phyloP scores from a whole-genome alignment of 2,329 filamentous ascomycete species.

The Aspergillus brunneoviolaceus region DNA sequence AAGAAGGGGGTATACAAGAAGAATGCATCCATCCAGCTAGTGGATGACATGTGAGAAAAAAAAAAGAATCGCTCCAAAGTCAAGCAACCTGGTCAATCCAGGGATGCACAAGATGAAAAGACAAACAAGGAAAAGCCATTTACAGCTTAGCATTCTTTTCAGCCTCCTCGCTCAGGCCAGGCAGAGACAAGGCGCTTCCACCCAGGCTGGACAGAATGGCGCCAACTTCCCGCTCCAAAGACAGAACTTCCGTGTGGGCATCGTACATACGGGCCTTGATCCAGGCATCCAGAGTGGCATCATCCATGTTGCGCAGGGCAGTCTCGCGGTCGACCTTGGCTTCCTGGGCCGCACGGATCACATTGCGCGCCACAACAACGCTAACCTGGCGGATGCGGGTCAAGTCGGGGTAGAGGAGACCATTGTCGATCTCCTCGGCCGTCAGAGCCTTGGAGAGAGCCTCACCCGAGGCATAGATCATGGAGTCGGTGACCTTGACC shows the following conservation, averaged over 20 bases:
- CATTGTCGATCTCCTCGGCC: conserved; percentile 74
- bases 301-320: conserved; percentile 43
- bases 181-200: conserved; percentile 21
- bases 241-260: conserved; percentile 48
- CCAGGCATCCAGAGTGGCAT: conserved; percentile 47
- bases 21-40: conserved; percentile 19
- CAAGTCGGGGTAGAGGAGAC: conserved; percentile 87
- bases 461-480: conserved; percentile 93
- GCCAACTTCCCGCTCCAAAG: conserved; percentile 49
- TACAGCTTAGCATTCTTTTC: conserved; percentile 38
- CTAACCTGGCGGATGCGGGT: conserved; percentile 89
- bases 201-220: conserved; percentile 41
- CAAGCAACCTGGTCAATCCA: conserved; percentile 19
- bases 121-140: conserved; percentile 14
- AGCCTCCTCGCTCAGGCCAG: conserved; percentile 27
- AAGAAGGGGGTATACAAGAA: conserved; percentile 27
- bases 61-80: conserved; percentile 23
- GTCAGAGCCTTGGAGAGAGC: conserved; percentile 77
- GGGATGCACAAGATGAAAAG: conserved; percentile 12
- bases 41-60: conserved; percentile 10
- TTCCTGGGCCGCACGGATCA: conserved; percentile 86
- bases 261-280: conserved; percentile 53
- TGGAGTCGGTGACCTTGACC: conserved; percentile 81
- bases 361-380: conserved; percentile 80
- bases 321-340: conserved; percentile 65